A percentile compares a stretch with the other conserved stretches of the same genome.
phyloP scores from a whole-genome alignment of 306 rosid genomes.

The Boehmeria nivea region DNA sequence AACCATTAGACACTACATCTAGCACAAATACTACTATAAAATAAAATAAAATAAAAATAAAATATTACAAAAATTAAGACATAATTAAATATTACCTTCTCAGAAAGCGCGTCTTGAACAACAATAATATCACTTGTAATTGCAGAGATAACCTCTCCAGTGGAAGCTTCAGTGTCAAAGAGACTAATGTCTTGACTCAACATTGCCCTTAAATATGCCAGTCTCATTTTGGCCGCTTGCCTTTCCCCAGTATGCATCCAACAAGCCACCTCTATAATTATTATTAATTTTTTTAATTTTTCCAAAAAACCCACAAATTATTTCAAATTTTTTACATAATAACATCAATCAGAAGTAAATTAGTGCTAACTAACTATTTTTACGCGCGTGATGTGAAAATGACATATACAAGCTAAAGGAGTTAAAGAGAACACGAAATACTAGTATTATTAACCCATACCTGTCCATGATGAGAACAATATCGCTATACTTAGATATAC shows the following conservation, averaged over 20 bases:
- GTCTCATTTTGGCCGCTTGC: constrained; percentile 93
- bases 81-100: constrained; percentile 45
- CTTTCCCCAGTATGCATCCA: constrained; percentile 98
- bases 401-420: too few species aligned
- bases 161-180: constrained; percentile 86
- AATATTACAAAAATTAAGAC: not conserved
- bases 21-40: too few species aligned
- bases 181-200: constrained; percentile 83
- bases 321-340: too few species aligned
- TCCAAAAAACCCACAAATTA: too few species aligned
- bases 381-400: constrained; percentile 2
- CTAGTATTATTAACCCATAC: too few species aligned
- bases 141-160: constrained; percentile 87
- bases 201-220: constrained; percentile 90
- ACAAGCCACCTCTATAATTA: constrained; percentile 93
- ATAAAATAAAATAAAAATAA: not conserved
- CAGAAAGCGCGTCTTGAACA: constrained; percentile 95
- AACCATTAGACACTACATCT: too few species aligned
- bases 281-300: not conserved
- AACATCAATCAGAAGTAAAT: too few species aligned
- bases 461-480: constrained; percentile 93
- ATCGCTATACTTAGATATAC: constrained; percentile 78
- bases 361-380: too few species aligned
- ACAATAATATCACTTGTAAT: constrained; percentile 77
- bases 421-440: too few species aligned